Conservation (phyloP, 2,329 filamentous ascomycete species). For the Aquanectria penicillioides region DNA sequence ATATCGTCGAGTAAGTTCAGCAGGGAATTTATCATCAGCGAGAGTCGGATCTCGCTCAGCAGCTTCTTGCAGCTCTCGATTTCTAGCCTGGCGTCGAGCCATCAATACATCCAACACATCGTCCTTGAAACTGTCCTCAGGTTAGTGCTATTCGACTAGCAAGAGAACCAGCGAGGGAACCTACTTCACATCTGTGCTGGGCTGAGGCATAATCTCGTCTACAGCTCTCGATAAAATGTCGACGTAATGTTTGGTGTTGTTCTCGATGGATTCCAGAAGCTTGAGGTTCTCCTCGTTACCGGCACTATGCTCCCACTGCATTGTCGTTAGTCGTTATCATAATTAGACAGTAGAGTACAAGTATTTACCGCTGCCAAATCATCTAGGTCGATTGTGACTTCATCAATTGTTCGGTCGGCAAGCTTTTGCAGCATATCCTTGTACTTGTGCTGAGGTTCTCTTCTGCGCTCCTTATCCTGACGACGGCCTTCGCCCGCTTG, state of each 20-base stretch:
- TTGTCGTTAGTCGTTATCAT: conserved; percentile 29
- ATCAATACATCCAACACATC: conserved; percentile 97
- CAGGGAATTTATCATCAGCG: conserved; percentile 83
- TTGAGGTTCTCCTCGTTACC: conserved; percentile 69
- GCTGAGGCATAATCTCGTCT: conserved; percentile 84
- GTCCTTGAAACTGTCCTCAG: conserved; percentile 80
- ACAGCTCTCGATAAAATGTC: conserved; percentile 90
- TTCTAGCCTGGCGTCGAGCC: conserved; percentile 87
- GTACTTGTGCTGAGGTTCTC: conserved; percentile 82
- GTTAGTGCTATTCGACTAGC: conserved; percentile 7
- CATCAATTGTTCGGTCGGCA: conserved; percentile 79
- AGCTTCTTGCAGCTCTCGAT: conserved; percentile 77
- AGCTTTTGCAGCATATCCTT: conserved; percentile 87
- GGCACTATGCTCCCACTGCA: conserved; percentile 78
- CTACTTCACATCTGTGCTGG: conserved; percentile 80
- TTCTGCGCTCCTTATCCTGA: conserved; percentile 59
- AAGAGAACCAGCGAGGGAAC: conserved; percentile 40
- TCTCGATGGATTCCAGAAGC: conserved; percentile 85
- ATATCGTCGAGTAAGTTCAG: conserved; percentile 91
- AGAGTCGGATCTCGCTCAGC: conserved; percentile 73
- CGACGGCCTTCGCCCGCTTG: conserved; percentile 63
- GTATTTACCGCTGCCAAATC: conserved; percentile 77
- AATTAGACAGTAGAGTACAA: neutral
- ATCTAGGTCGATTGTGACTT: conserved; percentile 89
- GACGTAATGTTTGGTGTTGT: conserved; percentile 94